These are phyloP conservation scores for Colletotrichum sidae DNA, from an alignment of 2,329 filamentous ascomycete genomes.

Conservation along the genomic window DNA sequence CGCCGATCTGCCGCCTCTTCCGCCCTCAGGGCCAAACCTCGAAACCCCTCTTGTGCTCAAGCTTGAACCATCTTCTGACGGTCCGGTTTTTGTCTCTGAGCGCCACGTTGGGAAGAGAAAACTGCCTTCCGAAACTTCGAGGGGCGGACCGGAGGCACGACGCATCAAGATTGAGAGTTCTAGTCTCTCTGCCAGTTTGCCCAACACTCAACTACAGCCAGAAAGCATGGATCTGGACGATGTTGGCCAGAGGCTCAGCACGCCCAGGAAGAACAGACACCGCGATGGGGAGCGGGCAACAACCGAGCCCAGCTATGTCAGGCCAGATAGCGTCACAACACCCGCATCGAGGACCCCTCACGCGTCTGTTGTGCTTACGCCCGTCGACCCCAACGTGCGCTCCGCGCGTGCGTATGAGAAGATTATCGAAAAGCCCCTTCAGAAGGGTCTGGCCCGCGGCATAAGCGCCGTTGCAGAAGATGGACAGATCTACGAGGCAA, in stretches of 20 bases:
- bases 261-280: conserved; percentile 50
- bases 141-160: conserved; percentile 40
- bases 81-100: conserved; percentile 63
- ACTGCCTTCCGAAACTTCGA: conserved; percentile 33
- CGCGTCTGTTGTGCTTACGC: conserved; percentile 48
- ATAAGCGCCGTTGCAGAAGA: conserved; percentile 62
- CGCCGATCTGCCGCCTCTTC: conserved; percentile 18
- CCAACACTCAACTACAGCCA: conserved; percentile 45
- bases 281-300: conserved; percentile 9
- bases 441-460: conserved; percentile 47
- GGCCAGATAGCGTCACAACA: conserved; percentile 28
- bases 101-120: conserved; percentile 62
- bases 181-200: conserved; percentile 42
- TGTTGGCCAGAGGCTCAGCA: conserved; percentile 56
- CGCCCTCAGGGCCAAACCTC: conserved; percentile 15
- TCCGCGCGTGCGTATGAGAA: conserved; percentile 40
- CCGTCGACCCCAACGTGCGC: conserved; percentile 50
- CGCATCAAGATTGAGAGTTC: conserved; percentile 59
- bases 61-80: conserved; percentile 64
- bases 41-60: conserved; percentile 50
- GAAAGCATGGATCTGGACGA: conserved; percentile 73
- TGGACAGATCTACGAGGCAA: conserved; percentile 48
- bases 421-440: conserved; percentile 28
- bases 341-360: conserved; percentile 39
- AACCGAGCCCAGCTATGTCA: conserved; percentile 19